Evolutionary conservation across 441 rosid species (phyloP).

Genomic region (Omphalea diandra): DNA sequence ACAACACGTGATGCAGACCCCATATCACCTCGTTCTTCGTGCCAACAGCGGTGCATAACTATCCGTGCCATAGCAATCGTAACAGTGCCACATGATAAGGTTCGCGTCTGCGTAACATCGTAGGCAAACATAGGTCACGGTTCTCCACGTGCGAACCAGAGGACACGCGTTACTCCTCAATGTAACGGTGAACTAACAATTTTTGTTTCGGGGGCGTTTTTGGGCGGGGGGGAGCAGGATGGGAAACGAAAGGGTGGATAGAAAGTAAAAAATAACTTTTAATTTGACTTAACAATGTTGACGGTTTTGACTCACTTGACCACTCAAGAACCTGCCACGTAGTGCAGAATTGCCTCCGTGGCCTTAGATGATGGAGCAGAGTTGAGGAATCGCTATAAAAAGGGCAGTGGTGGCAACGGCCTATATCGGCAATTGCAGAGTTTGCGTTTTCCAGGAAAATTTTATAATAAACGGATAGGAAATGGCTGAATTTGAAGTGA

Average conservation of each 20-base stretch:
- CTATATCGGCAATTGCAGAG: not conserved
- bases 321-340: not conserved
- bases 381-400: slow-evolving; percentile 16
- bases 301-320: not conserved
- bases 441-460: not conserved
- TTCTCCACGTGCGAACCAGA: not conserved
- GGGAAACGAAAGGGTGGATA: no score
- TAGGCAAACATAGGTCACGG: not conserved
- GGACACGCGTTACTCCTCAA: not conserved
- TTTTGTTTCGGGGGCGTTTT: no score
- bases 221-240: no score
- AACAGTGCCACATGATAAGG: not conserved
- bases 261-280: no score
- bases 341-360: not conserved
- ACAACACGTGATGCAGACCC: not conserved
- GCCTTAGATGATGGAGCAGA: not conserved
- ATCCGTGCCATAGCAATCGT: not conserved
- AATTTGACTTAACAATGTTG: not conserved
- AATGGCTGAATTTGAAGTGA: slow-evolving; percentile 49
- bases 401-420: slow-evolving; percentile 20
- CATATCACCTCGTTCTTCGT: not conserved
- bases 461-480: no score
- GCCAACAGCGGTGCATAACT: not conserved
- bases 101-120: not conserved
- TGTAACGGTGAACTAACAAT: not conserved